These are phyloP conservation scores for Barnettozyma sucrosica DNA, from an alignment of 805 yeast genomes.

Conservation along the genomic window DNA sequence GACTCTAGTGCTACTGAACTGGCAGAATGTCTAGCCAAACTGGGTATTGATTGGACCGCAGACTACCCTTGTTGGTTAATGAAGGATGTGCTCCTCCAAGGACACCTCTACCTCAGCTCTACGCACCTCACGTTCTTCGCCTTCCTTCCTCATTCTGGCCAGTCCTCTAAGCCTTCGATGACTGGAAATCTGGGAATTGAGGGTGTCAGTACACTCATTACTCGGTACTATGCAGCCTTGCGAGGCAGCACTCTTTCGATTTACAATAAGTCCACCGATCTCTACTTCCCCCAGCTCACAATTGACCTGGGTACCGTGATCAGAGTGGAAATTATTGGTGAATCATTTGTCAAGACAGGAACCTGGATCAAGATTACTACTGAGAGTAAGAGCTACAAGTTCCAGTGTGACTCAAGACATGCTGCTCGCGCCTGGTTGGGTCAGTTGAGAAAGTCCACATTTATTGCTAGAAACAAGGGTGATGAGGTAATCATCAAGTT, in stretches of 20 bases:
- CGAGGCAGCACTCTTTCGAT: constrained; percentile 62
- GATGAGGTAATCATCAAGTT: constrained; percentile 72
- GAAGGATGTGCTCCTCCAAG: constrained; percentile 79
- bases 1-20: not conserved
- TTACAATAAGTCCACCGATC: constrained; percentile 65
- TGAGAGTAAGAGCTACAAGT: constrained; percentile 50
- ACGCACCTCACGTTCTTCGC: constrained; percentile 70
- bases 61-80: constrained; percentile 76
- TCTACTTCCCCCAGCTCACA: constrained; percentile 77
- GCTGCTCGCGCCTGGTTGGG: constrained; percentile 81
- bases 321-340: constrained; percentile 46
- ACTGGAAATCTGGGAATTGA: constrained; percentile 47
- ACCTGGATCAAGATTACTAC: constrained; percentile 57
- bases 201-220: constrained; percentile 28
- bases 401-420: constrained; percentile 66
- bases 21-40: not conserved
- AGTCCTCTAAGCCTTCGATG: constrained; percentile 33
- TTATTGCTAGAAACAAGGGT: constrained; percentile 57
- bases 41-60: constrained; percentile 20
- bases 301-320: constrained; percentile 65
- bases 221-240: constrained; percentile 75
- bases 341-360: constrained; percentile 11
- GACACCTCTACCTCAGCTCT: constrained; percentile 71
- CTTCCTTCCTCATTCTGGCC: constrained; percentile 53
- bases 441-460: constrained; percentile 66